These are phyloP conservation scores for Pichia sp. DNA, from an alignment of 1,139 yeast genomes.

Conservation along the genomic window DNA sequence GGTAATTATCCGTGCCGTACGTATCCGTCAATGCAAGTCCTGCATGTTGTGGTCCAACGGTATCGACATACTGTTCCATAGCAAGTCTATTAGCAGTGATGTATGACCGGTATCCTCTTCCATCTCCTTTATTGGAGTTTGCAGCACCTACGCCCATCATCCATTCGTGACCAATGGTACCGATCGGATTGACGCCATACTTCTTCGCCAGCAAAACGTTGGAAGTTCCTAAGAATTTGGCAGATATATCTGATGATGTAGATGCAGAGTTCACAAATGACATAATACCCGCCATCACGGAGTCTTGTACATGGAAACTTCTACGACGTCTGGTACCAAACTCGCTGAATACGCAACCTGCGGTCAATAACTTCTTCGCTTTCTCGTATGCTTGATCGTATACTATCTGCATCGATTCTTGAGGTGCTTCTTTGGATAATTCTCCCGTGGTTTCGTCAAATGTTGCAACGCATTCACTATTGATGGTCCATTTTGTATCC, in stretches of 20 bases:
- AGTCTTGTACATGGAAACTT: constrained; percentile 64
- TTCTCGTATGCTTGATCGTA: constrained; percentile 35
- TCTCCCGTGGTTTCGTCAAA: constrained; percentile 46
- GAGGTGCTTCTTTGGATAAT: constrained; percentile 27
- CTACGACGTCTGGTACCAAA: constrained; percentile 95
- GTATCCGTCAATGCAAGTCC: constrained; percentile 97
- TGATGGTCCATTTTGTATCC: constrained; percentile 80
- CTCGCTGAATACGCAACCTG: constrained; percentile 73
- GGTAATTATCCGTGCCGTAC: constrained; percentile 85
- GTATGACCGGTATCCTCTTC: constrained; percentile 39
- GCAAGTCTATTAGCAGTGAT: constrained; percentile 63
- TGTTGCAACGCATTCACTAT: constrained; percentile 43
- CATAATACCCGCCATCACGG: constrained; percentile 61
- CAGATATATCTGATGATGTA: not conserved
- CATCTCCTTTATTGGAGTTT: constrained; percentile 26
- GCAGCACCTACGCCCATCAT: constrained; percentile 96
- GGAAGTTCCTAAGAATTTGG: constrained; percentile 68
- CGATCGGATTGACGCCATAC: constrained; percentile 67
- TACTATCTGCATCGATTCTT: constrained; percentile 13
- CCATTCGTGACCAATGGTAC: constrained; percentile 99
- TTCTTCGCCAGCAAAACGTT: constrained; percentile 75
- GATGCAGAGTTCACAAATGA: constrained; percentile 25
- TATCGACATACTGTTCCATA: constrained; percentile 80
- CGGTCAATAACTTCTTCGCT: constrained; percentile 42
- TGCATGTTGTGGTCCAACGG: constrained; percentile 70